Percentiles rank a stretch among this genome's conserved stretches.
phyloP scores from a whole-genome alignment of 352 stramenopile species.

The Thalassiosira mediterranea region DNA sequence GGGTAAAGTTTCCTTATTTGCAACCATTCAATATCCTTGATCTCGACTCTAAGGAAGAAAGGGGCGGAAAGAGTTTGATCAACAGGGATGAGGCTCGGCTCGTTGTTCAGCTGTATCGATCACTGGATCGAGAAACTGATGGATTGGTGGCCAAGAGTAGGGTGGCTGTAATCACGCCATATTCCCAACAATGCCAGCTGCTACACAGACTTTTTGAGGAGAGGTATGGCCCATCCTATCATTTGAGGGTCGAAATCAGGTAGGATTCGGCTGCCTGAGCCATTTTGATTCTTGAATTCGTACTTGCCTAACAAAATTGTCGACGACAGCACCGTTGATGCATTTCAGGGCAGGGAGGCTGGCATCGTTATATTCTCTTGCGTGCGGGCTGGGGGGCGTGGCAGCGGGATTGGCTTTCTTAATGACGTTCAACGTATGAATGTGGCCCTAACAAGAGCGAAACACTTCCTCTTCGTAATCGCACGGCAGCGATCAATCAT shows the following conservation, averaged over 20 bases:
- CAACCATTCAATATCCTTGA: constrained; percentile 79
- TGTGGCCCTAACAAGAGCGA: constrained; percentile 64
- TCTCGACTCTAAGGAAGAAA: constrained; percentile 80
- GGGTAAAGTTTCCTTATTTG: constrained; percentile 44
- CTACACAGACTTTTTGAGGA: constrained; percentile 49
- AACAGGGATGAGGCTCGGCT: constrained; percentile 77
- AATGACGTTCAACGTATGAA: constrained; percentile 95
- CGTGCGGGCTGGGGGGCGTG: constrained; percentile 79
- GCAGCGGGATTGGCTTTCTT: constrained; percentile 95
- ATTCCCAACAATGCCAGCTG: constrained; percentile 89
- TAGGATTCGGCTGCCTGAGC: neutral
- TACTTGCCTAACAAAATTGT: neutral
- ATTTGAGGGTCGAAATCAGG: constrained; percentile 54
- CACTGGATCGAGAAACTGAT: constrained; percentile 20
- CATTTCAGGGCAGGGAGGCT: constrained; percentile 94
- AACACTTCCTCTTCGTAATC: constrained; percentile 40
- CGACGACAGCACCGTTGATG: constrained; percentile 88
- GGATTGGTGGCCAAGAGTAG: constrained; percentile 34
- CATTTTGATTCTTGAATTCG: neutral
- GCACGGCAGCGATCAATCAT: constrained; percentile 28
- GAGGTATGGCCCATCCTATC: constrained; percentile 43
- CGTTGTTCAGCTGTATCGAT: constrained; percentile 67
- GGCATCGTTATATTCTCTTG: constrained; percentile 92
- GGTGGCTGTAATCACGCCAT: constrained; percentile 95
- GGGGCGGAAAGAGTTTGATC: constrained; percentile 73